Evolutionary conservation across 306 rosid species (phyloP).

Genomic region (Cucumis melo): DNA sequence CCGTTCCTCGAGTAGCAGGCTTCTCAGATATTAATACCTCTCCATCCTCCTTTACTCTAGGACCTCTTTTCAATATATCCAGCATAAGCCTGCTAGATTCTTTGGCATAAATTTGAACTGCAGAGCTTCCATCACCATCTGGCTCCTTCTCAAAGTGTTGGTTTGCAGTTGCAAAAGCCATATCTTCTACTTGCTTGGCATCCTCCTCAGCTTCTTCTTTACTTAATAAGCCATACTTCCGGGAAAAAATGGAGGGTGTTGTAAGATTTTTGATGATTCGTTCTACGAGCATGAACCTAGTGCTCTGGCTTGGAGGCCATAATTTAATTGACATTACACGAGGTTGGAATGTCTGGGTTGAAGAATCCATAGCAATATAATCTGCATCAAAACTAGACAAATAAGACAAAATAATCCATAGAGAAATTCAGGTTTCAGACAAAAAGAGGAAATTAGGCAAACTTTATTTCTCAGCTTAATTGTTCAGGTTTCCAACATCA

Average conservation of each 20-base stretch:
- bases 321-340: constrained; percentile 29
- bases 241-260: constrained; percentile 56
- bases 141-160: constrained; percentile 59
- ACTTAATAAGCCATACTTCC: constrained; percentile 53
- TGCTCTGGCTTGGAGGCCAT: constrained; percentile 71
- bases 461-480: not conserved
- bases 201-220: constrained; percentile 49
- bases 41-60: not conserved
- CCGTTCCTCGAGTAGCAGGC: not conserved
- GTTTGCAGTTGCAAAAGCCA: constrained; percentile 36
- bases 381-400: not conserved
- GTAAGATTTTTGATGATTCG: constrained; percentile 49
- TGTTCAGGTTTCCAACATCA: too few relatives aligned
- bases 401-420: not conserved
- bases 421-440: not conserved
- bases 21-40: not conserved
- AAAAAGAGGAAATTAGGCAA: not conserved
- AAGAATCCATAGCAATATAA: not conserved
- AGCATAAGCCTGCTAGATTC: constrained; percentile 32
- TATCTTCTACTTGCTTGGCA: constrained; percentile 41
- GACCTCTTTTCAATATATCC: constrained; percentile 7
- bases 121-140: constrained; percentile 55
- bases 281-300: constrained; percentile 46
- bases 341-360: constrained; percentile 1
- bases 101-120: constrained; percentile 61